Evolutionary conservation across 257 asterid genomes (phyloP), one percentile per base, ranked within the genome.

Genomic region (Avicennia marina): DNA sequence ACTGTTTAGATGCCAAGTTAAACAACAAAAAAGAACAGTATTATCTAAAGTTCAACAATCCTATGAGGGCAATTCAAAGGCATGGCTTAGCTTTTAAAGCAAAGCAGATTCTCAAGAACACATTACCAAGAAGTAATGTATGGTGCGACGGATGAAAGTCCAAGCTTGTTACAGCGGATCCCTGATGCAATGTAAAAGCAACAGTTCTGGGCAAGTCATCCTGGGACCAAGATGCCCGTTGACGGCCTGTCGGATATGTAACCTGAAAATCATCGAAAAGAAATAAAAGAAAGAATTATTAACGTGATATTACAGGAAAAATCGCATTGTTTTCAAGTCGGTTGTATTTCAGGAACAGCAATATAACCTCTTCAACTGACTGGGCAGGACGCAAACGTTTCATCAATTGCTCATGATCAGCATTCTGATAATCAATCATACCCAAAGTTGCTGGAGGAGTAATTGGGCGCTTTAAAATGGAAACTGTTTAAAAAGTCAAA

Each of bases 401-500:
- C 87, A 93, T 84, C 60, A 93, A 71, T 69, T 89, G 99, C 60
- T 93, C 97, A 66, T 89, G 97, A 62, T 93, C 99, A 53, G 94
- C 72, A 66, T 67, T 84, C 58, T 74, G 96, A 80, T 86, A 89
- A 10, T 93, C 98, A 56, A 78, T 85, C 95, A 89, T 84, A 41
- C 97, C 99, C 67, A 89, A 75, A 2, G 95, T 84, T 7, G 87
- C 86, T 8, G 99, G 96, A 68, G 99, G 99, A 21, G 97, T 86
- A 54, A 91, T 71, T 10, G 98, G 95, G 47, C 99, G 95, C 82
- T 93, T 93, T 81, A 89, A 71, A 33, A 86, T 64, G 31, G 94
- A 72, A 72, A 76, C 99, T 89, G 88, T 72, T 62, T 29, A 63
- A 51, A 63, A 53, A 42, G n/a, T n/a, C 11, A 6, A 53, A 31